Evolutionary conservation across 1,284 basidiomycete genomes (phyloP).

Genomic region (Inonotus obliquus): DNA sequence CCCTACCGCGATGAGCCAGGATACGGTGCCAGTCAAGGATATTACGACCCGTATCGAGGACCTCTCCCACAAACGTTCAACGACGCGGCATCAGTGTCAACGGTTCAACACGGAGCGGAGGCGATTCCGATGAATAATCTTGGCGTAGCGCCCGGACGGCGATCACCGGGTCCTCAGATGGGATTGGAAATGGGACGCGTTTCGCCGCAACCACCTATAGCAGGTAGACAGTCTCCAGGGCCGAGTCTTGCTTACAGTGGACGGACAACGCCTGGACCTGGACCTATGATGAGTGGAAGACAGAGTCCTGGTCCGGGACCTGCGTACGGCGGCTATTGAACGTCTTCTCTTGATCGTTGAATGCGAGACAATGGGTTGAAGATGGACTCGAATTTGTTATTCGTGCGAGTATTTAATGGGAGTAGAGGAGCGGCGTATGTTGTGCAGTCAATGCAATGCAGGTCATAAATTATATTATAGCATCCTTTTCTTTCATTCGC

Average conservation of each 20-base stretch:
- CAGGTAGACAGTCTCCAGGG: slow-evolving; percentile 15
- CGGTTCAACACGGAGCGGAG: slow-evolving; percentile 36
- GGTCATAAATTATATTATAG: not conserved
- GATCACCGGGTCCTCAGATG: slow-evolving; percentile 44
- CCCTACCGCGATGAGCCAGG: slow-evolving; percentile 68
- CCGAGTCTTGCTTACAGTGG: slow-evolving; percentile 13
- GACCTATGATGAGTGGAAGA: not conserved
- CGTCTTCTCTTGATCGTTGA: not conserved
- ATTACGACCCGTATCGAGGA: slow-evolving; percentile 75
- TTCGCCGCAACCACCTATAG: slow-evolving; percentile 13
- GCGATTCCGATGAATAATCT: slow-evolving; percentile 77
- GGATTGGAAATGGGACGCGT: slow-evolving; percentile 32
- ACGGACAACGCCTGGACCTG: slow-evolving; percentile 10
- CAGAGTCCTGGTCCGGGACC: slow-evolving; percentile 14
- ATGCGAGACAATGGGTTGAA: not conserved
- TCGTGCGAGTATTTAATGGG: not conserved
- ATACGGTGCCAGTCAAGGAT: slow-evolving; percentile 32
- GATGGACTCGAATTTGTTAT: not conserved
- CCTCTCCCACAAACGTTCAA: slow-evolving; percentile 63
- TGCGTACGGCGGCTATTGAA: slow-evolving; percentile 14
- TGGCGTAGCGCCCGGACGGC: slow-evolving; percentile 36
- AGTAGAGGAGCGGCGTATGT: not conserved
- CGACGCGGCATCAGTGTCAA: slow-evolving; percentile 32
- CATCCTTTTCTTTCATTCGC: not conserved
- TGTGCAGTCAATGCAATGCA: not conserved